Base-by-base conservation (phyloP, 225 moss, liverwort and hornwort species). In the Thuidium tamariscinum region DNA sequence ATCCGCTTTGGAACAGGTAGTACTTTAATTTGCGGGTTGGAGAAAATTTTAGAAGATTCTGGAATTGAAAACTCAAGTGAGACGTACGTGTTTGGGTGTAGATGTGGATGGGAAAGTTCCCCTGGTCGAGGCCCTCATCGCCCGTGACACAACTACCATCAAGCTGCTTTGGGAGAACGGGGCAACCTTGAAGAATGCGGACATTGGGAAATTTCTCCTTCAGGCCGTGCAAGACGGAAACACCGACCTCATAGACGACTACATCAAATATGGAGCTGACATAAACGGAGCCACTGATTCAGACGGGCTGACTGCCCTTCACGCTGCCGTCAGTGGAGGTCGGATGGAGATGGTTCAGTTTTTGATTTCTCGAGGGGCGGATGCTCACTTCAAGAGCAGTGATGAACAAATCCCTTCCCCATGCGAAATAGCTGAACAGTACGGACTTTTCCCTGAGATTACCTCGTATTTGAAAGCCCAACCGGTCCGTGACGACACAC, bases 71-170 rank as follows among this genome's bases (percentile, higher is more conserved):
- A 30, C 41, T 32, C 32, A 72, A 52, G 27, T 54, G 60, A n/a
- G n/a, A n/a, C n/a, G 41, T 81, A n/a, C 55, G 27, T 87, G 83
- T 27, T 60, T 56, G 71, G 60, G 71, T 88, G 85, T 89, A 96
- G 96, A 96, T 93, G 82, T 82, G 79, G 91, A 92, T 41, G 94
- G 94, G 19, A 91, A 87, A 89, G 69, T 94, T 30, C 92, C 96
- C 22, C 86, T 96, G 48, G 86, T 91, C 52, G 95, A 94, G 84
- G 94, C 93, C 79, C 84, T 96, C 51, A 55, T 89, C 16, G 87
- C 90, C 21, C 90, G 91, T 55, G 83, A 93, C 57, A 76, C 84
- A 29, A 86, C 89, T 2, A 87, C 88, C 46, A 89, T 91, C 44
- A 87, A 83, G 34, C 88, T 95, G 34, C 77, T 96, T 17, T 90